Evolutionary conservation across 495 filamentous ascomycete genomes (phyloP), one percentile per base, ranked within the genome.

Genomic region (Penicillium mononematosum): DNA sequence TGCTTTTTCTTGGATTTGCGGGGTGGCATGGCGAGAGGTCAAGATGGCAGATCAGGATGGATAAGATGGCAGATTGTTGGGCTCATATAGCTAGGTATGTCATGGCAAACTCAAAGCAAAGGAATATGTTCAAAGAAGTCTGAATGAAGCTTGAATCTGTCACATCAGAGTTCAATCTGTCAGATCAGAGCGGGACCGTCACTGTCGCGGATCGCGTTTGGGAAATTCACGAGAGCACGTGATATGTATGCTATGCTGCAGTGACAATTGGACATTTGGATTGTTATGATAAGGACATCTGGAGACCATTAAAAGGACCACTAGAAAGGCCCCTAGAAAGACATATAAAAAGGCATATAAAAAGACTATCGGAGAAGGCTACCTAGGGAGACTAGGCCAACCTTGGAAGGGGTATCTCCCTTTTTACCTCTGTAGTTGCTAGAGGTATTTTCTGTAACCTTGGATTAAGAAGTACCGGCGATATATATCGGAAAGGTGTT

Each of bases 1-100:
- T 80, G 77, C 61, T 78, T 79, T 56, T 75, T 78, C 20, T 60
- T 59, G 14, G 68, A 62, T 52, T 65, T 72, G 67, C 74, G 70
- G 63, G 74, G 67, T 29, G 53, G 43, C 76, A 78, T 78, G 11
- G 39, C 41, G 56, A 34, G 39, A 24, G 22, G n/a, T 29, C 5
- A 29, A 34, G 38, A n/a, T 25, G 32, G 19, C 38, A 31, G 6
- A 4, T 14, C 25, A 8, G 19, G 39, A 2, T n/a, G 50, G 25
- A 19, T 44, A 6, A 44, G 39, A 16, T 12, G 36, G 14, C 6
- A 22, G 5, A 20, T 12, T 11, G 8, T 5, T 2, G 14, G 19
- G 31, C 12, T 55, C 34, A 46, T 55, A 55, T 55, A 34, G 9
- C 8, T 19, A 19, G 16, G 8, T n/a, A 38, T 12, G 2, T 11